Evolutionary conservation across 129 eudicot species (phyloP).

Genomic region (Chrysanthemum makinoi): DNA sequence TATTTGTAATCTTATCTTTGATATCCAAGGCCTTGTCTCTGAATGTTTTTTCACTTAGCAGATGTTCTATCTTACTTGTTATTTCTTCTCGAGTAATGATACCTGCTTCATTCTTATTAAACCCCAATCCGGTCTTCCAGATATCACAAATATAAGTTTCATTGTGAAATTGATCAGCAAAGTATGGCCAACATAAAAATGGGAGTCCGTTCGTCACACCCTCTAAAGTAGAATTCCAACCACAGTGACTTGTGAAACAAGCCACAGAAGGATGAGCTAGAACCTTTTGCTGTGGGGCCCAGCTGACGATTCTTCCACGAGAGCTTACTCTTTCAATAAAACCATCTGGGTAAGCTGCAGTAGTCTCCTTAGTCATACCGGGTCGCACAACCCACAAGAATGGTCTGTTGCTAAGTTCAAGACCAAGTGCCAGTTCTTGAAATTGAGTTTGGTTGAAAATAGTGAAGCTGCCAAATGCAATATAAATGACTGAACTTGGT

Average conservation of each 20-base stretch:
- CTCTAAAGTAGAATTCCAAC: constrained; percentile 67
- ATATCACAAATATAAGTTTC: constrained; percentile 45
- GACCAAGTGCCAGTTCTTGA: constrained; percentile 56
- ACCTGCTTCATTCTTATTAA: constrained; percentile 31
- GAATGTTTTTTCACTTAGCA: constrained; percentile 17
- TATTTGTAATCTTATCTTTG: neutral
- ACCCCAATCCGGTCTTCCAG: constrained; percentile 48
- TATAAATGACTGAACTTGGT: constrained; percentile 38
- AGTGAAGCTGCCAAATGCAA: constrained; percentile 66
- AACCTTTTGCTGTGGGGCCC: constrained; percentile 70
- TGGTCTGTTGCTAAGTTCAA: constrained; percentile 45
- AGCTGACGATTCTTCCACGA: constrained; percentile 44
- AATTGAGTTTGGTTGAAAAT: constrained; percentile 43
- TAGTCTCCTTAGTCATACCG: constrained; percentile 27
- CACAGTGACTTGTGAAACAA: constrained; percentile 54
- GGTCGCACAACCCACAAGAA: constrained; percentile 66
- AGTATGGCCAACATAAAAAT: constrained; percentile 65
- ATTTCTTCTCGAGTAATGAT: constrained; percentile 34
- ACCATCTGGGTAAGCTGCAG: constrained; percentile 33
- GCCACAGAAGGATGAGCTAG: constrained; percentile 53
- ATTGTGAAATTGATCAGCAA: constrained; percentile 48
- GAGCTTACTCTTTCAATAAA: constrained; percentile 34
- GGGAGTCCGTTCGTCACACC: constrained; percentile 57
- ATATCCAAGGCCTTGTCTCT: constrained; percentile 10
- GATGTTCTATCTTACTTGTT: constrained; percentile 27